phyloP scores from a whole-genome alignment of 2,329 filamentous ascomycete species.

The Cladosporium sp. region DNA sequence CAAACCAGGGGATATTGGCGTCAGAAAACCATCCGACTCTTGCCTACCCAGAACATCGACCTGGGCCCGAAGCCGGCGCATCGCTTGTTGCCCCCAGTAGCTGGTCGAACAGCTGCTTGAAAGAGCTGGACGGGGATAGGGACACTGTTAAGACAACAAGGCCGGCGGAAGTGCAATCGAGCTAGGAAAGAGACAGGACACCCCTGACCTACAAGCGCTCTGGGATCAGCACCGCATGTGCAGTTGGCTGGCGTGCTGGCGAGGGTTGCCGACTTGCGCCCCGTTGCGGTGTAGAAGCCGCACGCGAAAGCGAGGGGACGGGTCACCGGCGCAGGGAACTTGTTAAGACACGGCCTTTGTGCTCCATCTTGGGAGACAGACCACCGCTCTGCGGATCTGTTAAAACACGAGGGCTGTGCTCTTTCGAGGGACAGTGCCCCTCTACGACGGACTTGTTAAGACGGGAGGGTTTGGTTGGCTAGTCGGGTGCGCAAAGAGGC shows the following conservation, averaged over 20 bases:
- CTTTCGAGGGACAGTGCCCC: neutral
- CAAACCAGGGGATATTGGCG: neutral
- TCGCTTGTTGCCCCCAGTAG: conserved; percentile 1
- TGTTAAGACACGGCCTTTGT: too few relatives aligned
- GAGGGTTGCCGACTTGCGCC: neutral
- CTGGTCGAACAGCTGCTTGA: neutral
- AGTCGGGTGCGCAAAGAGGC: neutral
- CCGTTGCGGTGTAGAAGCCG: neutral
- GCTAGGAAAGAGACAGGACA: too few relatives aligned
- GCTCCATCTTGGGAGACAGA: neutral
- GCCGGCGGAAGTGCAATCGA: too few relatives aligned
- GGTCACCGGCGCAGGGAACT: too few relatives aligned
- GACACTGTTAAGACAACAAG: neutral
- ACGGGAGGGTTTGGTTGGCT: neutral
- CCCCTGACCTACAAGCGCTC: too few relatives aligned
- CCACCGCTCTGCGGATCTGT: neutral
- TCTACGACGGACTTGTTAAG: neutral
- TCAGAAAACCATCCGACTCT: conserved; percentile 2
- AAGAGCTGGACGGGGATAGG: neutral
- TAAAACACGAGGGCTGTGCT: too few relatives aligned
- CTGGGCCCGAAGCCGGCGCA: neutral
- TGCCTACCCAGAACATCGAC: conserved; percentile 1
- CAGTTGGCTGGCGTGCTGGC: neutral
- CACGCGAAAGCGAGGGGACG: neutral
- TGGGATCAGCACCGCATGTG: too few relatives aligned